Evolutionary conservation across 169 alveolate genomes (phyloP).

Genomic region (Plasmodium gaboni): DNA sequence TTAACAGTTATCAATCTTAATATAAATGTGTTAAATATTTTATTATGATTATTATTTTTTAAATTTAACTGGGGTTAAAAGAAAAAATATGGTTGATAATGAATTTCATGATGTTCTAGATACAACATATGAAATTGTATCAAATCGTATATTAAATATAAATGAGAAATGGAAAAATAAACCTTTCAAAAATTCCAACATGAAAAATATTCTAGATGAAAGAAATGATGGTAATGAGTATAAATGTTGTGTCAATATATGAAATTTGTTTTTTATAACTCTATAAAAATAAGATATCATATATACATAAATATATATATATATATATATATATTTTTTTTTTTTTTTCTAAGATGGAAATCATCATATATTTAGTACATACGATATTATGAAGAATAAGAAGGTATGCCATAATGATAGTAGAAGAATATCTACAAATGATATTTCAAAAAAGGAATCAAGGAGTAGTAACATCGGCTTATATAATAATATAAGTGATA

Average conservation of each 20-base stretch:
- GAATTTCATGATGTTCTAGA: constrained; percentile 49
- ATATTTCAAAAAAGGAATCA: constrained; percentile 5
- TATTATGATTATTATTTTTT: not conserved
- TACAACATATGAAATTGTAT: constrained; percentile 25
- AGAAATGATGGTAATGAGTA: constrained; percentile 21
- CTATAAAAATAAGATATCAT: not conserved
- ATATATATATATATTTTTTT: not conserved
- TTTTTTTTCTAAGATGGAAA: not conserved
- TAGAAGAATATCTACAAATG: not conserved
- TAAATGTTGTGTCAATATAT: not conserved
- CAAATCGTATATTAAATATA: not conserved
- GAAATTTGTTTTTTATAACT: not conserved
- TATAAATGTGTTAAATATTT: too few species aligned
- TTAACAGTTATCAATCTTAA: too few species aligned
- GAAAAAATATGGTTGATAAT: constrained; percentile 57
- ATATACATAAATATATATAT: not conserved
- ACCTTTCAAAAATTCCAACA: constrained; percentile 3
- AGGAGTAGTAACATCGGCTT: constrained; percentile 18
- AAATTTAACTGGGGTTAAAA: constrained; percentile 42
- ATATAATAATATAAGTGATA: constrained; percentile 55
- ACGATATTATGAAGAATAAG: not conserved
- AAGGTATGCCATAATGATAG: not conserved
- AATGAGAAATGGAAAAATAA: constrained; percentile 17
- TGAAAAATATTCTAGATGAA: not conserved
- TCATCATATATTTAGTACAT: not conserved